Evolutionary conservation across 2,329 filamentous ascomycete genomes (phyloP), one percentile per base, ranked within the genome.

Genomic region (Beauveria australis): DNA sequence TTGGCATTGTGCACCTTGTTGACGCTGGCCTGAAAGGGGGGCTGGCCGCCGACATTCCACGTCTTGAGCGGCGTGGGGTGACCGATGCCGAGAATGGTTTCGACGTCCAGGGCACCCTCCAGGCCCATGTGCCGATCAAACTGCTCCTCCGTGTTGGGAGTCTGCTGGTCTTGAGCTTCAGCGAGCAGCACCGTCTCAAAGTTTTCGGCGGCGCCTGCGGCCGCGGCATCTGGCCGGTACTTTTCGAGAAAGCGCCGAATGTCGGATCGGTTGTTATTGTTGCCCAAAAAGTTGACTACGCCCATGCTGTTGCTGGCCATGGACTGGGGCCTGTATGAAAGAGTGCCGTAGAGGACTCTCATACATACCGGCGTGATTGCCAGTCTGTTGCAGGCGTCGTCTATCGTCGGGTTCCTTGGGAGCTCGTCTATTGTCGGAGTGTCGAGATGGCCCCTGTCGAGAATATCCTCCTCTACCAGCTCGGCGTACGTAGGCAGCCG

Each of bases 1-100:
- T 89, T 87, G n/a, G 74, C 75, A 65, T 85, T 79, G 64, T 74
- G 64, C 9, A 67, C 68, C 16, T 65, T 61, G 49, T 66, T 55
- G 24, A 63, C 33, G 33, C 58, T 57, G 16, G 46, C 52, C 1
- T 28, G 33, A 48, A 63, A 63, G 1, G 61, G 61, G 1, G 58
- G 43, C 26, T n/a, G 26, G 3, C 61, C 58, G 46, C 58, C 61
- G 18, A 63, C 58, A 5, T 46, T 53, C 57, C 58, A 63, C 37
- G 58, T 30, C 28, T 24, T 44, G 2, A 61, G 30, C 10, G 59
- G 61, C 44, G 58, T 63, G 2, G 61, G 61, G 22, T 58, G 41
- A 1, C 58, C 58, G 8, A 61, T 47, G 6, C 61, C 61, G 9
- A 63, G 48, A 19, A 62, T 52, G 18, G 61, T 52, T 28, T 62